Percentiles rank a stretch among this genome's conserved stretches.
Conservation (phyloP, 495 filamentous ascomycete species). For the Xylaria castorea region DNA sequence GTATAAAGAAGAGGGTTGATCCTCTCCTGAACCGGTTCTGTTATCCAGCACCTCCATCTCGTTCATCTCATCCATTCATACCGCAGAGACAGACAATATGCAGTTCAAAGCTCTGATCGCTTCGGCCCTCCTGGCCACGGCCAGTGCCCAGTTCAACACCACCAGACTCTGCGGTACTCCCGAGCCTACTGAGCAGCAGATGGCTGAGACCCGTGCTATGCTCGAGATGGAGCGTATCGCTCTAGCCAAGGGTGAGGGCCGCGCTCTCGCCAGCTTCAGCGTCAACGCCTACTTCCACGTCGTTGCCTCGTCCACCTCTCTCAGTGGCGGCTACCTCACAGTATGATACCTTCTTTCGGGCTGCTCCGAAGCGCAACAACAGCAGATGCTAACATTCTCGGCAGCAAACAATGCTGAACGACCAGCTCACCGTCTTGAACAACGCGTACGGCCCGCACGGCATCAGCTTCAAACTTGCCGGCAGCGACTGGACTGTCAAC, state of each 20-base stretch:
- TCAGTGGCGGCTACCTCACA: conserved; percentile 60
- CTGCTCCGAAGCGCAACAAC: conserved; percentile 21
- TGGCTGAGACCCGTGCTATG: conserved; percentile 42
- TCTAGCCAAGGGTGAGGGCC: conserved; percentile 34
- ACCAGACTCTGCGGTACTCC: conserved; percentile 48
- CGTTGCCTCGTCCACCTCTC: conserved; percentile 52
- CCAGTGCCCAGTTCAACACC: conserved; percentile 34
- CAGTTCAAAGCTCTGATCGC: conserved; percentile 44
- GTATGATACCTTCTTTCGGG: conserved; percentile 38
- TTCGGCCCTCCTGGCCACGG: conserved; percentile 41
- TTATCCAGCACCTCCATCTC: neutral
- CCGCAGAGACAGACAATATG: conserved; percentile 38
- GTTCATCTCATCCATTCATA: conserved; percentile 13
- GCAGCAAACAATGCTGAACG: conserved; percentile 44
- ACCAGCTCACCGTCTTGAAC: conserved; percentile 59
- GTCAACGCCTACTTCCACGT: conserved; percentile 71
- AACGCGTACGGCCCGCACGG: conserved; percentile 55
- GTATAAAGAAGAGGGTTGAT: conserved; percentile 24
- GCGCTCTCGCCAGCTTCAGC: conserved; percentile 40
- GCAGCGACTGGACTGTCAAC: conserved; percentile 64
- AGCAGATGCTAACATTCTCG: conserved; percentile 19
- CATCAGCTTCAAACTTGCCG: conserved; percentile 60
- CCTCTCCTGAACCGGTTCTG: conserved; percentile 5
- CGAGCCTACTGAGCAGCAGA: conserved; percentile 48
- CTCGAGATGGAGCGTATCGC: conserved; percentile 37